Evolutionary conservation across 306 rosid species (phyloP), one percentile per base, ranked within the genome.

Genomic region (Quercus wislizeni): DNA sequence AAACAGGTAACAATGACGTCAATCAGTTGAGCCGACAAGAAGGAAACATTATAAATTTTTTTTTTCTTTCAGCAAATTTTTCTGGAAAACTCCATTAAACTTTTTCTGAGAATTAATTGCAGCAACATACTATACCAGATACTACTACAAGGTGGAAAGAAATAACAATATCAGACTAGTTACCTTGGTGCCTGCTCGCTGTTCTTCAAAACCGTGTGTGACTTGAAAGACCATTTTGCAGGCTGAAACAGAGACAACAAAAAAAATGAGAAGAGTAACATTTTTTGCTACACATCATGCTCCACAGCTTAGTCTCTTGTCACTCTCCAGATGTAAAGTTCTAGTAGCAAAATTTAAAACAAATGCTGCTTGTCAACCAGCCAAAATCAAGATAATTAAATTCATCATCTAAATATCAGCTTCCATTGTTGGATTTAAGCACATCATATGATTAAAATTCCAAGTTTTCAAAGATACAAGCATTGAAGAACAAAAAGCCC

Each of bases 181-280:
- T 84, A 92, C 98, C 99, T 92, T 51, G 96, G 96, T 73, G 98
- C 99, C 76, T 85, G 97, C 83, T 95, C 99, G 5, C 86, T 87
- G 86, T 85, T 92, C 96, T 93, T 95, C 95, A 95, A 90, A 83
- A 91, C 74, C 6, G 98, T 92, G 85, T 89, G 85, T 1, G 99
- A 92, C 85, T 88, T 91, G 79, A 92, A 95, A 55, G 97, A 87
- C 99, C 99, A 95, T 82, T 88, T 92, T 38, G 87, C 71, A 75
- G 99, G 99, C 99, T 95, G 88, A 80, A 80, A 81, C 30, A 58
- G 70, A 81, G 79, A 84, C 31, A 33, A 75, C 27, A 71, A 38
- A 52, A 80, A 85, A 63, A 64, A 19, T 25, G 55, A 55, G 15
- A 3, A 71, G 61, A 46, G 62, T 77, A 17, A 82, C 72, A 56